phyloP scores from a whole-genome alignment of 768 basidiomycete genomes.

The Xerocomus brunneocitrinus region DNA sequence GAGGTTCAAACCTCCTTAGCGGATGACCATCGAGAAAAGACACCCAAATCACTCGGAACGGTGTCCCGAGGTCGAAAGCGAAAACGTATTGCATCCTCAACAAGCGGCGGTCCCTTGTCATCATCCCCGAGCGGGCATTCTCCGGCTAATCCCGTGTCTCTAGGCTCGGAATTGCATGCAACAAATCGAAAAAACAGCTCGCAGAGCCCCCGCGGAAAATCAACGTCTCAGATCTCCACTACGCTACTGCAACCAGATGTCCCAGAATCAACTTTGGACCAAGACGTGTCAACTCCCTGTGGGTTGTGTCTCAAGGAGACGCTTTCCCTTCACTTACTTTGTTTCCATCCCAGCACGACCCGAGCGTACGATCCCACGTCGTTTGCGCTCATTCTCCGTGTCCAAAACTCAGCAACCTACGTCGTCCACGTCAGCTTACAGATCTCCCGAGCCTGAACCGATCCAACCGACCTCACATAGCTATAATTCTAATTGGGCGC shows the following conservation, averaged over 20 bases:
- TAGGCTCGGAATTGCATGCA: slow-evolving; percentile 7
- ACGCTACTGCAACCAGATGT: slow-evolving; percentile 2
- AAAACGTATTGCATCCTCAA: slow-evolving; percentile 21
- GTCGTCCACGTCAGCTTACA: slow-evolving; percentile 1
- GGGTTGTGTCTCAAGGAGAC: background rate
- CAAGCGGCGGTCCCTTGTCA: slow-evolving; percentile 1
- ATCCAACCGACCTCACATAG: background rate
- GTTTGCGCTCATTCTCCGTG: slow-evolving; percentile 2
- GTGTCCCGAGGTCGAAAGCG: slow-evolving; percentile 18
- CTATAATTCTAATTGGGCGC: background rate
- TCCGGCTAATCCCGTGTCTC: slow-evolving; percentile 4
- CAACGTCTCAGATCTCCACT: slow-evolving; percentile 4
- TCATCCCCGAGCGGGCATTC: slow-evolving; percentile 20
- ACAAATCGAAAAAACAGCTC: slow-evolving; percentile 2
- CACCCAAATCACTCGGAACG: slow-evolving; percentile 10
- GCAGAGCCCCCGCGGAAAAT: slow-evolving; percentile 6
- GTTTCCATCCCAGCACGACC: slow-evolving; percentile 6
- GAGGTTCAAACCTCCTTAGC: slow-evolving; percentile 1
- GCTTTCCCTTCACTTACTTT: slow-evolving; percentile 6
- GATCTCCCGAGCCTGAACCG: slow-evolving; percentile 8
- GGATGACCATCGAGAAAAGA: slow-evolving; percentile 4
- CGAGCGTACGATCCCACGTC: slow-evolving; percentile 2
- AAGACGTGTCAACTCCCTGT: slow-evolving; percentile 12
- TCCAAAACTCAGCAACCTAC: slow-evolving; percentile 9
- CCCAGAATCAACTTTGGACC: background rate